These are phyloP conservation scores for Arctium lappa DNA, from an alignment of 129 eudicot genomes.

Conservation along the genomic window DNA sequence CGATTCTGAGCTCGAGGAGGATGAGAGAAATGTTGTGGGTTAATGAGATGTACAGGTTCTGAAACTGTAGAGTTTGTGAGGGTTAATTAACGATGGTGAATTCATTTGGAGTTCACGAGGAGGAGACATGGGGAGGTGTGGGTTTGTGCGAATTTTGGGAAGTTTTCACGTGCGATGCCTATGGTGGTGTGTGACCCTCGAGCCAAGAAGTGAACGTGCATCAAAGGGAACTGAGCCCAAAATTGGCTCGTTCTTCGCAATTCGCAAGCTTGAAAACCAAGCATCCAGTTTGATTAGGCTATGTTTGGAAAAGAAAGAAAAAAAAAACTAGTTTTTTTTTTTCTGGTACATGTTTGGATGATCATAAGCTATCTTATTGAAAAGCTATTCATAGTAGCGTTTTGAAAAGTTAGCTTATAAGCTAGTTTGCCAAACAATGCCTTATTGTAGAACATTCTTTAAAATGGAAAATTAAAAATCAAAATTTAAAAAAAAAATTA, in stretches of 20 bases:
- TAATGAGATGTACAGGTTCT: background rate
- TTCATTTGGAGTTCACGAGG: constrained; percentile 10
- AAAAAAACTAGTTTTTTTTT: no score
- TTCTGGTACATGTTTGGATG: no score
- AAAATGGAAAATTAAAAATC: no score
- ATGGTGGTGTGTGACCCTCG: constrained; percentile 27
- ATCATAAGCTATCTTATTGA: no score
- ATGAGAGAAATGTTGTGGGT: background rate
- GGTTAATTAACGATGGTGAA: background rate
- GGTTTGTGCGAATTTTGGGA: constrained; percentile 1
- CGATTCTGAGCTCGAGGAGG: background rate
- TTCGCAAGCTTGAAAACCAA: no score
- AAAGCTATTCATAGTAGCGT: no score
- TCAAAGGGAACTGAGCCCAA: background rate
- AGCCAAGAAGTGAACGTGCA: constrained; percentile 2
- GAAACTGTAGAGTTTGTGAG: background rate
- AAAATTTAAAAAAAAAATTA: no score
- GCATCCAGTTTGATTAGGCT: no score
- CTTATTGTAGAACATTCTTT: no score
- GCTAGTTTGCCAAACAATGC: no score
- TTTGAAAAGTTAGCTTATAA: no score
- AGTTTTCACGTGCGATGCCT: constrained; percentile 27
- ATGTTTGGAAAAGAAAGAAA: no score
- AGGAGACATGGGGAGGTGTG: constrained; percentile 22
- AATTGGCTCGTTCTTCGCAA: background rate